A percentile compares a stretch with the other conserved stretches of the same genome.
phyloP scores from a whole-genome alignment of 805 yeast species.

The Cyberlindnera americana region DNA sequence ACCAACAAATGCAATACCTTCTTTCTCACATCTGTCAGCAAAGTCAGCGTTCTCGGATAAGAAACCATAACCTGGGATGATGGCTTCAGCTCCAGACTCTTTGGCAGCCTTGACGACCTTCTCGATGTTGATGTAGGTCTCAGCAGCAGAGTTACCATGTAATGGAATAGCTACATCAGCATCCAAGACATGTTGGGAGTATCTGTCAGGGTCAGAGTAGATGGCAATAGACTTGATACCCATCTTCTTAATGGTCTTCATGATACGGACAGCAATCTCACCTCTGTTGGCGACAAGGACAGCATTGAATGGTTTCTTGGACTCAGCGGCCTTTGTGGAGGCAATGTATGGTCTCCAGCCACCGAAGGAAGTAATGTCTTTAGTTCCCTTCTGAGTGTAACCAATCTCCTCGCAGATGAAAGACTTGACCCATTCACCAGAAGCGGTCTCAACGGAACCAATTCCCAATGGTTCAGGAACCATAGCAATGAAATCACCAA shows the following conservation, averaged over 20 bases:
- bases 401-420: constrained; percentile 94
- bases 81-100: constrained; percentile 84
- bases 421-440: constrained; percentile 85
- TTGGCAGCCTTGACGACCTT: constrained; percentile 86
- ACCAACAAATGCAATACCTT: constrained; percentile 92
- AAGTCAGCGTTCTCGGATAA: constrained; percentile 95
- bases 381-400: constrained; percentile 64
- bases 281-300: constrained; percentile 98
- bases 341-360: constrained; percentile 76
- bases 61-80: constrained; percentile 97
- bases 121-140: constrained; percentile 82
- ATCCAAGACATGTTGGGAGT: constrained; percentile 77
- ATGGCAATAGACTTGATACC: constrained; percentile 80
- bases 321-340: constrained; percentile 30
- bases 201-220: constrained; percentile 86
- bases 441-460: constrained; percentile 81
- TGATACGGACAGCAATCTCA: constrained; percentile 94
- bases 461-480: constrained; percentile 96
- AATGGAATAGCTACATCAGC: constrained; percentile 83
- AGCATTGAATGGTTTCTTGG: constrained; percentile 61
- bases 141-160: constrained; percentile 81
- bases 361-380: constrained; percentile 81
- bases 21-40: constrained; percentile 79
- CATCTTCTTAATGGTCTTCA: constrained; percentile 78
- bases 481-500: constrained; percentile 81